These are phyloP conservation scores for Pleoardoris graminearum DNA, from an alignment of 2,329 filamentous ascomycete genomes.

Conservation along the genomic window DNA sequence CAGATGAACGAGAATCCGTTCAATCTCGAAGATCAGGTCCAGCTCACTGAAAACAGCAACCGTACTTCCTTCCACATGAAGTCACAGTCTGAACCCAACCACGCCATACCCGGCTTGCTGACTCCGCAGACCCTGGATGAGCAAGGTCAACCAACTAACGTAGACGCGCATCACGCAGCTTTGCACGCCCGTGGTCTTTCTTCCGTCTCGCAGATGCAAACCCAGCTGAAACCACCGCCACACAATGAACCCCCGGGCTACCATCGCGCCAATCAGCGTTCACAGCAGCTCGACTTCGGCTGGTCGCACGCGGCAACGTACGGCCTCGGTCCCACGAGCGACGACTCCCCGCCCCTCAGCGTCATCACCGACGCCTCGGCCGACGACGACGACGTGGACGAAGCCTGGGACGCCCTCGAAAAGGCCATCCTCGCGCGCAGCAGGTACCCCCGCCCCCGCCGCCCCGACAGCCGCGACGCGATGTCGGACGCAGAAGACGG, in stretches of 20 bases:
- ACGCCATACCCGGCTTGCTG: slow-evolving; percentile 41
- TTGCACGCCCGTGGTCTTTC: slow-evolving; percentile 42
- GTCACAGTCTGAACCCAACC: slow-evolving; percentile 47
- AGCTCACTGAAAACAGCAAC: slow-evolving; percentile 44
- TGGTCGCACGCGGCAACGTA: slow-evolving; percentile 42
- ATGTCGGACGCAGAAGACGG: slow-evolving; percentile 29
- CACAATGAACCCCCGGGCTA: slow-evolving; percentile 23
- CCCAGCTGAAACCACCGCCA: slow-evolving; percentile 25
- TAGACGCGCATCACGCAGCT: slow-evolving; percentile 32
- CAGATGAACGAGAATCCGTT: slow-evolving; percentile 53
- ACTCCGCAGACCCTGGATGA: slow-evolving; percentile 43
- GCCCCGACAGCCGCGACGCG: slow-evolving; percentile 24
- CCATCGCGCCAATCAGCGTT: slow-evolving; percentile 30
- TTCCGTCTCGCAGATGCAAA: slow-evolving; percentile 41
- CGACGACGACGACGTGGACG: slow-evolving; percentile 43
- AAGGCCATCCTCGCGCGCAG: slow-evolving; percentile 21
- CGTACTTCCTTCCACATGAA: slow-evolving; percentile 46
- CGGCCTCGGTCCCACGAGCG: slow-evolving; percentile 29
- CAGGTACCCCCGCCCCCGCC: slow-evolving; percentile 18
- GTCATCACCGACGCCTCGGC: slow-evolving; percentile 36
- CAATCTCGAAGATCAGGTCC: slow-evolving; percentile 53
- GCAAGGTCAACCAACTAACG: slow-evolving; percentile 37
- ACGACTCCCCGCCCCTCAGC: slow-evolving; percentile 37
- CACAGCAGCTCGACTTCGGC: slow-evolving; percentile 32
- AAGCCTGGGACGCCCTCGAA: slow-evolving; percentile 41